Evolutionary conservation across 2,329 filamentous ascomycete genomes (phyloP).

Genomic region (Zelopaecilomyces penicillatus): DNA sequence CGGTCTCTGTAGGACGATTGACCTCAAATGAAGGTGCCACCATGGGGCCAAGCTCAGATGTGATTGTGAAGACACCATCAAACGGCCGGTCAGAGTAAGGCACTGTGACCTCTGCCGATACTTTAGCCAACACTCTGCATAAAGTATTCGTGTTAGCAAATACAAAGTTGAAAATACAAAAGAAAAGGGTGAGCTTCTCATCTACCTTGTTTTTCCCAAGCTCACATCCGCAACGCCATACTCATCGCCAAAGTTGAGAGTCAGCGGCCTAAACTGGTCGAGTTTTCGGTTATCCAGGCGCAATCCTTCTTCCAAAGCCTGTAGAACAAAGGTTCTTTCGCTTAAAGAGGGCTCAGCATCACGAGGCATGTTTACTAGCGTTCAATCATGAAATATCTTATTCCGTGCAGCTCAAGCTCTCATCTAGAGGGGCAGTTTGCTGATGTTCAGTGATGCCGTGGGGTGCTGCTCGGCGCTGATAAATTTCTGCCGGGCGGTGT

Average conservation of each 20-base stretch:
- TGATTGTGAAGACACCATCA: constrained; percentile 90
- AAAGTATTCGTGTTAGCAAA: constrained; percentile 2
- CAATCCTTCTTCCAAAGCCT: constrained; percentile 72
- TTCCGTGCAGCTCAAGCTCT: no score
- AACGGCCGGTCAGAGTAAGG: constrained; percentile 85
- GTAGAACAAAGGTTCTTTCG: constrained; percentile 76
- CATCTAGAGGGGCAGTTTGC: constrained; percentile 2
- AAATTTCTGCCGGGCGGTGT: constrained; percentile 46
- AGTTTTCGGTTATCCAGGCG: constrained; percentile 77
- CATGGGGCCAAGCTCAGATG: constrained; percentile 86
- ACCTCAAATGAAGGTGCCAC: constrained; percentile 83
- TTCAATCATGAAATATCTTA: neutral
- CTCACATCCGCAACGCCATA: constrained; percentile 83
- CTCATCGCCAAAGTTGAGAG: constrained; percentile 78
- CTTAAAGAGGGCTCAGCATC: constrained; percentile 85
- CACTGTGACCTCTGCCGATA: constrained; percentile 80
- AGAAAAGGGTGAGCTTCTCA: neutral
- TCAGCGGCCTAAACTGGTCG: constrained; percentile 70
- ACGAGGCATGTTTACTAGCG: constrained; percentile 62
- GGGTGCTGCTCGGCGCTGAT: constrained; percentile 4
- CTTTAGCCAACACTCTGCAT: constrained; percentile 67
- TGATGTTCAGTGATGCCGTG: constrained; percentile 12
- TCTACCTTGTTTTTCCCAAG: constrained; percentile 81
- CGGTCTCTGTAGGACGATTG: constrained; percentile 72
- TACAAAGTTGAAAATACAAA: neutral